Evolutionary conservation across 371 early-diverging fungal genomes (phyloP).

Genomic region (Mortierella sp.): DNA sequence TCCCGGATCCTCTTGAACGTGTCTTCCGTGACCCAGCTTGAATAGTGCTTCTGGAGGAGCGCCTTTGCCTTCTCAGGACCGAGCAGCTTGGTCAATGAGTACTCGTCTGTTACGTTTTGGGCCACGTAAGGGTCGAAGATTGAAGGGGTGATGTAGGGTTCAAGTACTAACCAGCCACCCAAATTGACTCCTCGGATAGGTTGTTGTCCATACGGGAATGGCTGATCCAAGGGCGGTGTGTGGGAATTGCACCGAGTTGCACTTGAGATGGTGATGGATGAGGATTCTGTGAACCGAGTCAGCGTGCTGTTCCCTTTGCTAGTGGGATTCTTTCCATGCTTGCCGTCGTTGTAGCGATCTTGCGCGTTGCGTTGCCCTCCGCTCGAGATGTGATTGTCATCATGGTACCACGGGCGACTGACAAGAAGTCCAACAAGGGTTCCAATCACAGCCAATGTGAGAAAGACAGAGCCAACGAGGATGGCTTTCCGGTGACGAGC

Average conservation of each 20-base stretch:
- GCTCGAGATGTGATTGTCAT: neutral
- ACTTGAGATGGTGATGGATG: constrained; percentile 17
- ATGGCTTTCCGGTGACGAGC: constrained; percentile 25
- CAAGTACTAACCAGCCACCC: constrained; percentile 79
- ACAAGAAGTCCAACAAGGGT: constrained; percentile 19
- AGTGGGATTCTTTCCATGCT: neutral
- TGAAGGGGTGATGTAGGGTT: constrained; percentile 79
- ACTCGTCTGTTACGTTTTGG: constrained; percentile 67
- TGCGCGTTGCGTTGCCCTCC: neutral
- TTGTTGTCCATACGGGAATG: constrained; percentile 64
- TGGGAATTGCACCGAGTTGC: constrained; percentile 39
- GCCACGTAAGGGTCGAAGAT: constrained; percentile 71
- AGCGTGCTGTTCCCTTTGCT: neutral
- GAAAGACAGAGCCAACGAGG: constrained; percentile 24
- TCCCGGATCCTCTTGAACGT: constrained; percentile 72
- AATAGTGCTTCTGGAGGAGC: constrained; percentile 68
- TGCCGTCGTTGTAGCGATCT: constrained; percentile 1
- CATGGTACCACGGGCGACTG: constrained; percentile 34
- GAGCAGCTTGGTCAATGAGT: constrained; percentile 65
- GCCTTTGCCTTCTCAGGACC: constrained; percentile 67
- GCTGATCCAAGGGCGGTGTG: constrained; percentile 60
- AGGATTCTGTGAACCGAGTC: constrained; percentile 19
- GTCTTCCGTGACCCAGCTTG: constrained; percentile 74
- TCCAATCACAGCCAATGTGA: constrained; percentile 23
- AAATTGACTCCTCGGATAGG: constrained; percentile 79